Evolutionary conservation across 208 protist species (phyloP), one percentile per base, ranked within the genome.

Genomic region (Acanthamoeba castellanii): DNA sequence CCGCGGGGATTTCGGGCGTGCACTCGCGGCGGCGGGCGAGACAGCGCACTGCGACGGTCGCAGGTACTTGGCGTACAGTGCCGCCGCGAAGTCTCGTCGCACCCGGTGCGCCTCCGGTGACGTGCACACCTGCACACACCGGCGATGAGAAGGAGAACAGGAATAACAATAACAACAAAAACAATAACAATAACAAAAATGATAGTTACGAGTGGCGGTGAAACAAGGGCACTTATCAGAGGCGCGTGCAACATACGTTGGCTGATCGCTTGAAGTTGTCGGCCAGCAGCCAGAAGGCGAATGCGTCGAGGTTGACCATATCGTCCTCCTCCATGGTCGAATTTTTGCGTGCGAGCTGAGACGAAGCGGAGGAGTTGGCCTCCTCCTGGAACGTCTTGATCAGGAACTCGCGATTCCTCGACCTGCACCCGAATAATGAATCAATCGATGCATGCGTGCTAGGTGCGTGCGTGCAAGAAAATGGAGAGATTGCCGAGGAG

Each of bases 341-440:
- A 4, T 68, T 68, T 30, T 68, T 68, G 61, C 61, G 61, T 22
- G 61, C 16, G 61, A 68, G 61, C 61, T 68, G 61, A 25, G 61
- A 68, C 27, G 61, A 11, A 22, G 61, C 27, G 25, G 61, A n/a
- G 8, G 61, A 25, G 61, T 68, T 68, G 61, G 61, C 61, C 61
- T 68, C 61, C 22, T 68, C 61, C 61, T 68, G 61, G 61, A 68
- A 68, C 61, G 61, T 68, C 61, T 68, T 68, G 61, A 68, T 68
- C 61, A 68, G 32, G 61, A 68, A 68, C 27, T 68, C 61, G 9
- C 61, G 61, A 68, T 68, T 68, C 27, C 61, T 25, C 25, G 61
- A 32, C 61, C 61, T 68, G 27, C 2, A 11, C 61, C 14, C 14
- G 61, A 14, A 59, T 7, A 0, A 11, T 22, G 55, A 59, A 25